Percentiles rank a stretch among this genome's conserved stretches.
Conservation (phyloP, 352 stramenopile genomes). For the Globisporangium nunn region DNA sequence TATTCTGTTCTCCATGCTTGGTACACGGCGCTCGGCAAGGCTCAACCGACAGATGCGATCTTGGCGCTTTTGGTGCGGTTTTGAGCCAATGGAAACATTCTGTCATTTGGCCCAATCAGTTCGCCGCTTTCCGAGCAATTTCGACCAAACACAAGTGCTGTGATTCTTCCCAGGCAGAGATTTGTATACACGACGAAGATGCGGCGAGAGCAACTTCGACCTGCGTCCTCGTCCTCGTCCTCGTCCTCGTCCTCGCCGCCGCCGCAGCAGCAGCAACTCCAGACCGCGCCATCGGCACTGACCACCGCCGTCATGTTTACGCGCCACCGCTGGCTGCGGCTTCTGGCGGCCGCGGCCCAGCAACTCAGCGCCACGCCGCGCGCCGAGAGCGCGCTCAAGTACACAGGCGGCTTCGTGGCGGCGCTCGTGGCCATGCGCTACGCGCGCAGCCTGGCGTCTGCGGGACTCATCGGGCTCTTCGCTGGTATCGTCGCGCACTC, state of each 20-base stretch:
- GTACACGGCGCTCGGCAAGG: no score
- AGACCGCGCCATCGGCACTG: slow-evolving; percentile 13
- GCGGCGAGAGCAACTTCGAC: not conserved
- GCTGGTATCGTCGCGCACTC: slow-evolving; percentile 64
- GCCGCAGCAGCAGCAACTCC: slow-evolving; percentile 9
- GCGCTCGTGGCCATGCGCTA: slow-evolving; percentile 54
- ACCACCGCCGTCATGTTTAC: slow-evolving; percentile 4
- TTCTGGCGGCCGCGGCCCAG: slow-evolving; percentile 15
- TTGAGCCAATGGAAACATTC: no score
- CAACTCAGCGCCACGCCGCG: slow-evolving; percentile 21
- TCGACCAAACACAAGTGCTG: no score
- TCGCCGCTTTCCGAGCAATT: no score
- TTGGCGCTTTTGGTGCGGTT: no score
- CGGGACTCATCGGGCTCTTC: slow-evolving; percentile 48
- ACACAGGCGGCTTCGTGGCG: slow-evolving; percentile 47
- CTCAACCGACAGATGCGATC: no score
- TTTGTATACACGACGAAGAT: no score
- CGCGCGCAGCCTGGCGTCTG: slow-evolving; percentile 50
- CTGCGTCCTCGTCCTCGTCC: not conserved
- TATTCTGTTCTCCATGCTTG: no score
- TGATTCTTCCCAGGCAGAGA: no score
- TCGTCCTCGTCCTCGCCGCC: not conserved
- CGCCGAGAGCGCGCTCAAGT: slow-evolving; percentile 52
- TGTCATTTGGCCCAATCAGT: no score
- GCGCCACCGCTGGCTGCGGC: slow-evolving; percentile 10